phyloP scores from a whole-genome alignment of 805 yeast genomes.

The Lipomyces orientalis region DNA sequence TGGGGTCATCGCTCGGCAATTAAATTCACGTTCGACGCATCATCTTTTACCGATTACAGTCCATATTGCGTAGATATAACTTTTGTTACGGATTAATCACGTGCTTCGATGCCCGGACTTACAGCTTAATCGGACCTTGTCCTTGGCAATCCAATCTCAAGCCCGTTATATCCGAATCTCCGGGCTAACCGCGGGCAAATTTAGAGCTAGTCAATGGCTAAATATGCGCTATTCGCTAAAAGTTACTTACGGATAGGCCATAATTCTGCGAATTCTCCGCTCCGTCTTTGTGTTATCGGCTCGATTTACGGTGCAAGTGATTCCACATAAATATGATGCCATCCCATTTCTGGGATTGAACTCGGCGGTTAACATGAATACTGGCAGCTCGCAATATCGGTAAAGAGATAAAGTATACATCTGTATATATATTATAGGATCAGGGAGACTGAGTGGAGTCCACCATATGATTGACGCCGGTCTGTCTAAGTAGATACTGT shows the following conservation, averaged over 20 bases:
- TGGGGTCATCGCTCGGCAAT: too few species aligned
- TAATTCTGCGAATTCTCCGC: fast-evolving
- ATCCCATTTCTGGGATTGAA: not conserved
- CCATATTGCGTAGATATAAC: too few species aligned
- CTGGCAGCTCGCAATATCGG: not conserved
- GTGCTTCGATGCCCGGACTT: too few species aligned
- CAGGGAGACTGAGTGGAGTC: not conserved
- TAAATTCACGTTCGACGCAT: too few species aligned
- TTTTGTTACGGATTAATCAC: too few species aligned
- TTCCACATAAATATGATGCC: not conserved
- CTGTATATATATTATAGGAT: not conserved
- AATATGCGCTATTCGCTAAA: not conserved
- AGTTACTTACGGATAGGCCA: not conserved
- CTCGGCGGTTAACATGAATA: not conserved
- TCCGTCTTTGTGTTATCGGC: not conserved
- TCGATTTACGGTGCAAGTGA: not conserved
- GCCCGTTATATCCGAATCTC: not conserved
- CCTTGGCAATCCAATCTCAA: not conserved
- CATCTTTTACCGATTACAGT: too few species aligned
- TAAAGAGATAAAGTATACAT: too few species aligned
- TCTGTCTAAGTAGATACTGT: not conserved
- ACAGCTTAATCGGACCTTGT: not conserved
- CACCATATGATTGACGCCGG: not conserved
- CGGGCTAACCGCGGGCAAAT: not conserved
- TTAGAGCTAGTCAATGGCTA: not conserved